phyloP scores from a whole-genome alignment of 805 yeast genomes.

The Jamesozyma gamospora region DNA sequence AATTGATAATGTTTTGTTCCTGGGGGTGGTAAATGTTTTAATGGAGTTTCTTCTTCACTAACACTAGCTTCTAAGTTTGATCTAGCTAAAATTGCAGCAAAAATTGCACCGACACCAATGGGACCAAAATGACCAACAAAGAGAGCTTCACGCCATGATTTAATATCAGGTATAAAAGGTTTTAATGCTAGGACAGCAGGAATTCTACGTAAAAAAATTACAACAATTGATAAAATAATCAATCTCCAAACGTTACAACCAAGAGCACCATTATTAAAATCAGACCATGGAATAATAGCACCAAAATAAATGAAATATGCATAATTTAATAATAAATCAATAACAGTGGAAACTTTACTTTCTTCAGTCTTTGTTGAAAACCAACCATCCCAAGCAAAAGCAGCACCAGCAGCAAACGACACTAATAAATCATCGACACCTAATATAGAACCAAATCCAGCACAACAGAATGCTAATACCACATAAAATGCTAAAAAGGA shows the following conservation, averaged over 20 bases:
- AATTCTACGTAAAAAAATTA: slow-evolving; percentile 65
- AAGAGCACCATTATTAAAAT: slow-evolving; percentile 49
- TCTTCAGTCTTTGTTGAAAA: slow-evolving; percentile 76
- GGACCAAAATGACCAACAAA: slow-evolving; percentile 97
- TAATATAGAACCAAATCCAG: slow-evolving; percentile 79
- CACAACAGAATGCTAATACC: slow-evolving; percentile 71
- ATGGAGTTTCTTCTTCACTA: slow-evolving; percentile 47
- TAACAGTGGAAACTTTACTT: slow-evolving; percentile 80
- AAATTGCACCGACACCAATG: slow-evolving; percentile 88
- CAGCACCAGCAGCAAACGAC: slow-evolving; percentile 87
- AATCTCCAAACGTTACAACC: slow-evolving; percentile 76
- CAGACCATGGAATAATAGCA: slow-evolving; percentile 81
- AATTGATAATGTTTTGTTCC: slow-evolving; percentile 47
- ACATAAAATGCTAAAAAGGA: slow-evolving; percentile 79
- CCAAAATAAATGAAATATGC: slow-evolving; percentile 87
- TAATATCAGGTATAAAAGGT: slow-evolving; percentile 76
- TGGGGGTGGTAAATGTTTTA: slow-evolving; percentile 36
- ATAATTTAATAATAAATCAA: slow-evolving; percentile 72
- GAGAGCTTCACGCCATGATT: slow-evolving; percentile 87
- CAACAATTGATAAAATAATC: slow-evolving; percentile 60
- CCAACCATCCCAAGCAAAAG: slow-evolving; percentile 92
- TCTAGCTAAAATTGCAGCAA: slow-evolving; percentile 72
- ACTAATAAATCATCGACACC: slow-evolving; percentile 86
- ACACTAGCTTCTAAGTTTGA: slow-evolving; percentile 51
- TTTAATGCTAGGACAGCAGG: slow-evolving; percentile 72